phyloP scores from a whole-genome alignment of 352 stramenopile species.

The Phytophthora sp. region DNA sequence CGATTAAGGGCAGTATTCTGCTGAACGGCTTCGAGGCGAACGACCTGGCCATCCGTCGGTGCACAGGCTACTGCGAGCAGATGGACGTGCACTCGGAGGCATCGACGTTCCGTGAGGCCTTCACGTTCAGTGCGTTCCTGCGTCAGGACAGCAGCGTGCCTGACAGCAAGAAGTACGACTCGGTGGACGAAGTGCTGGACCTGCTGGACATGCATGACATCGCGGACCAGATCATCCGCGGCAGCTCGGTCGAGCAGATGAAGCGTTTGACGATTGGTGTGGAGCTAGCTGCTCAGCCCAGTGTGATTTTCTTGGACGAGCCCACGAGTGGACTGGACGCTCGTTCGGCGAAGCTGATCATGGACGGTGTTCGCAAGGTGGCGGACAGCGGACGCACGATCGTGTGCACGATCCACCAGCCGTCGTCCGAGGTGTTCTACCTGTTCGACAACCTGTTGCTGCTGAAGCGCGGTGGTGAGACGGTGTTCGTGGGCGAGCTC shows the following conservation, averaged over 20 bases:
- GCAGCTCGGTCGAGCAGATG: constrained; percentile 52
- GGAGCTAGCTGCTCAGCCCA: constrained; percentile 77
- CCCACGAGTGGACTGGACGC: constrained; percentile 84
- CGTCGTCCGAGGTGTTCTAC: constrained; percentile 85
- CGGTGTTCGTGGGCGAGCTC: constrained; percentile 43
- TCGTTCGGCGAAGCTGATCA: constrained; percentile 76
- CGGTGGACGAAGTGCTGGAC: constrained; percentile 42
- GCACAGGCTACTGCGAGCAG: constrained; percentile 66
- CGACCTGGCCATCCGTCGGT: constrained; percentile 45
- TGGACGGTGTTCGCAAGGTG: constrained; percentile 86
- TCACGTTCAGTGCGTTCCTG: constrained; percentile 88
- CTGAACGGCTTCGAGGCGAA: constrained; percentile 47
- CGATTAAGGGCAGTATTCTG: constrained; percentile 60
- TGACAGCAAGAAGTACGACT: constrained; percentile 39
- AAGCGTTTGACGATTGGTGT: constrained; percentile 59
- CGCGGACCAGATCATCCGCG: constrained; percentile 57
- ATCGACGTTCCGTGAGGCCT: constrained; percentile 84
- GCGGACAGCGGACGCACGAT: constrained; percentile 69
- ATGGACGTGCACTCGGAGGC: constrained; percentile 88
- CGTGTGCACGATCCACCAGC: constrained; percentile 93
- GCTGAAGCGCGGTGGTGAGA: constrained; percentile 58
- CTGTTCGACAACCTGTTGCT: constrained; percentile 85
- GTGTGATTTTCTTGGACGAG: constrained; percentile 78
- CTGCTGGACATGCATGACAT: constrained; percentile 87
- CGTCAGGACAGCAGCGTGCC: constrained; percentile 45